Evolutionary conservation across 176 grass and related monocot species (phyloP).

Genomic region (Zea mays): DNA sequence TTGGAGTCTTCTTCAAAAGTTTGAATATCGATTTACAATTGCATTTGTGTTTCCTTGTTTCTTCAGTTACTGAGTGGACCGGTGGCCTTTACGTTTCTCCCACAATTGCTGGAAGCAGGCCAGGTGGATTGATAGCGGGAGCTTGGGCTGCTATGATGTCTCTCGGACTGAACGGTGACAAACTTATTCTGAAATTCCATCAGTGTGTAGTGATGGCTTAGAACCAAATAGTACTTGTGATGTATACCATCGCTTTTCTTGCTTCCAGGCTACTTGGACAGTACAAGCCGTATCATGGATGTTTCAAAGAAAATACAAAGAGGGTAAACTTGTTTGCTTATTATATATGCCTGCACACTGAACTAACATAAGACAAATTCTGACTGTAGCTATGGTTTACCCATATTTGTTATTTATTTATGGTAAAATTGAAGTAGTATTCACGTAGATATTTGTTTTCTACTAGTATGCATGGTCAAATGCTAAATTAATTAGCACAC

Average conservation of each 20-base stretch:
- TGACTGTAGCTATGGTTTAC: constrained; percentile 5
- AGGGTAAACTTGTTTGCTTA: constrained; percentile 58
- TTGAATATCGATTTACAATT: constrained; percentile 18
- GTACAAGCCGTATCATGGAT: constrained; percentile 83
- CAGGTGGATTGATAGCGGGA: constrained; percentile 86
- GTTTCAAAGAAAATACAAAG: constrained; percentile 84
- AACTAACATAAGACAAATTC: background rate
- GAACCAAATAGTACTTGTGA: constrained; percentile 34
- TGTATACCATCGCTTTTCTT: constrained; percentile 24
- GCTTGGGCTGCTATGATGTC: constrained; percentile 99
- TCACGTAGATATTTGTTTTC: background rate
- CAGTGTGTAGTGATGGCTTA: background rate
- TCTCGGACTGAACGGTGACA: constrained; percentile 75
- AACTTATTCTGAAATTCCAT: constrained; percentile 24
- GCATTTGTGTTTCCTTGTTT: constrained; percentile 31
- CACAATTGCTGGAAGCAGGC: constrained; percentile 93
- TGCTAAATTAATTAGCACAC: constrained; percentile 12
- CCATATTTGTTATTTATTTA: background rate
- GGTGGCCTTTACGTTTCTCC: constrained; percentile 94
- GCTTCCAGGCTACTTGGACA: constrained; percentile 80
- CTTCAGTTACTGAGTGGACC: constrained; percentile 93
- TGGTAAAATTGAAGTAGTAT: background rate
- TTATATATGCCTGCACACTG: constrained; percentile 8
- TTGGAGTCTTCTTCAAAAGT: constrained; percentile 7
- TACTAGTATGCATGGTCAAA: background rate